Conservation (phyloP, 2,329 filamentous ascomycete species). For the Fonsecaea multimorphosa region DNA sequence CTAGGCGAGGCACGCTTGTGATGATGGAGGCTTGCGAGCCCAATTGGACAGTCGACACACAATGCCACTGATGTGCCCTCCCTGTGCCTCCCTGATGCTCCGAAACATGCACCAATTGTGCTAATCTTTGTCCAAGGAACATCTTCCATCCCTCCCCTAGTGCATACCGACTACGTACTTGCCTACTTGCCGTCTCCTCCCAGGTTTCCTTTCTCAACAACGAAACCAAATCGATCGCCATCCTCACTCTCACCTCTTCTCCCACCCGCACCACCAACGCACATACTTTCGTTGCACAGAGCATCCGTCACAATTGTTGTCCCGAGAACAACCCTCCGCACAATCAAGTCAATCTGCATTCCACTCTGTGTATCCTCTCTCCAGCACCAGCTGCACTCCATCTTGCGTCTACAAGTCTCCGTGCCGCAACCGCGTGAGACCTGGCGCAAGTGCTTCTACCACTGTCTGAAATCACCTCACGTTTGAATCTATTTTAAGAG, state of each 20-base stretch:
- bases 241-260: constrained; percentile 11
- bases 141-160: constrained; percentile 1
- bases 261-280: constrained; percentile 12
- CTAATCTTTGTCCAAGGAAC: constrained; percentile 1
- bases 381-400: constrained; percentile 4
- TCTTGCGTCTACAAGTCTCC: not conserved
- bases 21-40: constrained; percentile 1
- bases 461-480: constrained; percentile 8
- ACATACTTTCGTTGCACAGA: constrained; percentile 28
- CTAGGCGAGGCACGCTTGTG: not conserved
- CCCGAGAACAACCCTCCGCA: constrained; percentile 5
- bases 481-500: constrained; percentile 10
- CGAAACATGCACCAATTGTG: constrained; percentile 3
- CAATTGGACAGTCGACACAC: constrained; percentile 7
- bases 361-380: not conserved
- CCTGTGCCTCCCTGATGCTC: too few species aligned
- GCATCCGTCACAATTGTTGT: constrained; percentile 21
- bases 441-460: constrained; percentile 16
- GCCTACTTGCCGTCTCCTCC: not conserved
- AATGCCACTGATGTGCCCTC: not conserved
- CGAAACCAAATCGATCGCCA: constrained; percentile 1
- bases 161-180: not conserved
- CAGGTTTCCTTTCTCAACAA: constrained; percentile 5
- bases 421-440: constrained; percentile 8
- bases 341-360: not conserved